phyloP scores from a whole-genome alignment of 1,284 basidiomycete species.

The Cutaneotrichosporon dermatis region DNA sequence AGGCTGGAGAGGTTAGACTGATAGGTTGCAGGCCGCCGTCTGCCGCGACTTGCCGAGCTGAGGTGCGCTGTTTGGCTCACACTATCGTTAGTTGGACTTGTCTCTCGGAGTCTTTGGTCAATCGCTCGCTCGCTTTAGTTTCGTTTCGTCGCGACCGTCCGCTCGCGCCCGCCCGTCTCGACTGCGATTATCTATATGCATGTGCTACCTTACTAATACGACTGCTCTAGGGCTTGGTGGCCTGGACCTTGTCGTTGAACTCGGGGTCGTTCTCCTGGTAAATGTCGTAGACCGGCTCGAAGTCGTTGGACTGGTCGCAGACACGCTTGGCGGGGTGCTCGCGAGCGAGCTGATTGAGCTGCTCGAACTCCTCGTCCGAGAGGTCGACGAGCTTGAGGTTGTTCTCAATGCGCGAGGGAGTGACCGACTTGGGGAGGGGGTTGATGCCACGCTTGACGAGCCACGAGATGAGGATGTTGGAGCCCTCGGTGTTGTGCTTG shows the following conservation, averaged over 20 bases:
- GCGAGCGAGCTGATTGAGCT: slow-evolving; percentile 37
- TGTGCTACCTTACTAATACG: neutral
- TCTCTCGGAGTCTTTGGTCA: too few species aligned
- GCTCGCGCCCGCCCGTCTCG: neutral
- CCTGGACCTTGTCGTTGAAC: slow-evolving; percentile 48
- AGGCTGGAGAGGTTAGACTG: too few species aligned
- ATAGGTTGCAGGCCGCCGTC: too few species aligned
- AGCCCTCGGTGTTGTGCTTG: slow-evolving; percentile 65
- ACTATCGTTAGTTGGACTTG: too few species aligned
- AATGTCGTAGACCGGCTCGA: slow-evolving; percentile 40
- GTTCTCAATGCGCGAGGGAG: slow-evolving; percentile 46
- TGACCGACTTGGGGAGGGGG: slow-evolving; percentile 51
- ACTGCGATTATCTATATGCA: neutral
- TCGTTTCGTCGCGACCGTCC: too few species aligned
- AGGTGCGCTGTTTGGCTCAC: too few species aligned
- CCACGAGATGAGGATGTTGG: slow-evolving; percentile 76
- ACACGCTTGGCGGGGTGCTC: slow-evolving; percentile 38
- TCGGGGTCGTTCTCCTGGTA: slow-evolving; percentile 56
- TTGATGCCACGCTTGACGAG: slow-evolving; percentile 68
- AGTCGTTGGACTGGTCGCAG: slow-evolving; percentile 42
- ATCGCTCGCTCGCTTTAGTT: too few species aligned
- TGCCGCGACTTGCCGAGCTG: too few species aligned
- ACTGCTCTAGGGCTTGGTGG: neutral
- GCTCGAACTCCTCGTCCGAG: slow-evolving; percentile 38
- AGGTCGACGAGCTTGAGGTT: slow-evolving; percentile 46